Conservation (phyloP, 305 asterid species). For the Andrographis paniculata region DNA sequence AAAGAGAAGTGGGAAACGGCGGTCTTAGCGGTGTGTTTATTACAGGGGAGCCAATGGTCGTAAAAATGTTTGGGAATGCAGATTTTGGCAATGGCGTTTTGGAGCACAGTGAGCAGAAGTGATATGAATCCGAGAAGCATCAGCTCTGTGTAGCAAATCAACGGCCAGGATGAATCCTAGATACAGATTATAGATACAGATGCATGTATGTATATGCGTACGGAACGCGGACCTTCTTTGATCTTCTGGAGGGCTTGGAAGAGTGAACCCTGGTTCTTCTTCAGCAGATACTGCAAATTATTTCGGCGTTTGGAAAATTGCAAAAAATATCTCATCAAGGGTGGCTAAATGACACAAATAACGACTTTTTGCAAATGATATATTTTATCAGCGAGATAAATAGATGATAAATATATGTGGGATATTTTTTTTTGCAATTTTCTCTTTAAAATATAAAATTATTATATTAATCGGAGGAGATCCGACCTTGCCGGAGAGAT, state of each 20-base stretch:
- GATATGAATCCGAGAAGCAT: conserved; percentile 78
- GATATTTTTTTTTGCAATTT: too few relatives aligned
- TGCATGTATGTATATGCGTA: neutral
- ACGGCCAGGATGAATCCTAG: too few relatives aligned
- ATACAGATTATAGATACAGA: neutral
- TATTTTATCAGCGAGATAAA: too few relatives aligned
- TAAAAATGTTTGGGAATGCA: conserved; percentile 41
- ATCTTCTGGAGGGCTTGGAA: conserved; percentile 60
- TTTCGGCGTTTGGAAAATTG: too few relatives aligned
- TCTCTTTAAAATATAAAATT: too few relatives aligned
- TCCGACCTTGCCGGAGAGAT: conserved; percentile 50
- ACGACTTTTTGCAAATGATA: too few relatives aligned
- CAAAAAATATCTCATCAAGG: too few relatives aligned
- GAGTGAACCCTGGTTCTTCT: conserved; percentile 49
- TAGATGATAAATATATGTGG: too few relatives aligned
- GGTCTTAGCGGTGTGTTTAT: conserved; percentile 19
- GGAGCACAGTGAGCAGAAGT: conserved; percentile 43
- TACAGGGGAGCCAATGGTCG: conserved; percentile 56
- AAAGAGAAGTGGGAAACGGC: conserved; percentile 23
- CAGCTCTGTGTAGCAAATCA: conserved; percentile 55
- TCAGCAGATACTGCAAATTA: conserved; percentile 46
- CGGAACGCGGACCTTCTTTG: conserved; percentile 52
- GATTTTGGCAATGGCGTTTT: conserved; percentile 30
- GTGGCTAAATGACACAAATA: neutral
- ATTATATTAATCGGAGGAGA: too few relatives aligned